Evolutionary conservation across 1,139 yeast species (phyloP).

Genomic region (Debaryomyces singareniensis): DNA sequence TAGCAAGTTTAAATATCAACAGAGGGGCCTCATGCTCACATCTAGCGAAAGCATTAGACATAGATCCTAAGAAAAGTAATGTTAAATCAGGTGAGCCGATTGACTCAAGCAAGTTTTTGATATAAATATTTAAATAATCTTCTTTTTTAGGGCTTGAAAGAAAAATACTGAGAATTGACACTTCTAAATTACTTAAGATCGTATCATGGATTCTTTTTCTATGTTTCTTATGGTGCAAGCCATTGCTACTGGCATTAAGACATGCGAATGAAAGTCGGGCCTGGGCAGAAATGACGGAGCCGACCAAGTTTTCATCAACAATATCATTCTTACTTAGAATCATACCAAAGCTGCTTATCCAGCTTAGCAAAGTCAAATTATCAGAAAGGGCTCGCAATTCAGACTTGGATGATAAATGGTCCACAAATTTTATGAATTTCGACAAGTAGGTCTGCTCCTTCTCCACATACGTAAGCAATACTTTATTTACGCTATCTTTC

Average conservation of each 20-base stretch:
- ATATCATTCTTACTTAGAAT: constrained; percentile 15
- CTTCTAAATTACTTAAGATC: constrained; percentile 31
- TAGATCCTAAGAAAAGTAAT: constrained; percentile 29
- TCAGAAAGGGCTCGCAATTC: constrained; percentile 47
- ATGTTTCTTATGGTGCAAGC: constrained; percentile 20
- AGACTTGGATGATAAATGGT: constrained; percentile 22
- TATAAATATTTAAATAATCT: constrained; percentile 8
- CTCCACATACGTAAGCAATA: constrained; percentile 28
- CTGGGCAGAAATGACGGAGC: constrained; percentile 14
- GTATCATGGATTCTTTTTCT: constrained; percentile 43
- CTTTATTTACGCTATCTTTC: constrained; percentile 30
- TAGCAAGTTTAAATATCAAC: constrained; percentile 18
- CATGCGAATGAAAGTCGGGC: constrained; percentile 17
- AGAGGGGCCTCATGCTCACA: constrained; percentile 37
- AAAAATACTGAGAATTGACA: constrained; percentile 17
- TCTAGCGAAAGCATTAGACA: constrained; percentile 32
- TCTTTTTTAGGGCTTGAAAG: constrained; percentile 5
- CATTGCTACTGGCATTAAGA: constrained; percentile 6
- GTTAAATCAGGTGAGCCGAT: constrained; percentile 3
- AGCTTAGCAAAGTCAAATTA: constrained; percentile 48
- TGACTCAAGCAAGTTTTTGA: constrained; percentile 3
- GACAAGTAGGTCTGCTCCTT: constrained; percentile 18
- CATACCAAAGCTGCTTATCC: constrained; percentile 27
- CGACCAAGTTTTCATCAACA: constrained; percentile 8
- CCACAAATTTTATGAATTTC: constrained; percentile 30